A percentile compares a stretch with the other conserved stretches of the same genome.
These are phyloP conservation scores for Termitomyces sp. DNA, from an alignment of 768 basidiomycete species.

Conservation along the genomic window DNA sequence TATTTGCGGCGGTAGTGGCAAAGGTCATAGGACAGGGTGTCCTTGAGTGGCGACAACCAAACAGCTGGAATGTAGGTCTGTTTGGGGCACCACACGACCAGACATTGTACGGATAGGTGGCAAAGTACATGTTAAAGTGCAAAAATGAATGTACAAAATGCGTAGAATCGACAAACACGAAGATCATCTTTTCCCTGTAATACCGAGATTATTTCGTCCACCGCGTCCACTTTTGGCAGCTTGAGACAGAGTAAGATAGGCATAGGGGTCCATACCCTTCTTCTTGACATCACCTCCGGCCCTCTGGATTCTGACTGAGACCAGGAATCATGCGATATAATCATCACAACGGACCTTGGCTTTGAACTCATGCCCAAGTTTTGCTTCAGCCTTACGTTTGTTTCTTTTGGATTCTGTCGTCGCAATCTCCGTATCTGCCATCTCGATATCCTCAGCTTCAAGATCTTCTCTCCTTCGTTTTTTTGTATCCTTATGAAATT, in stretches of 20 bases:
- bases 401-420: conserved; percentile 41
- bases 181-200: conserved; percentile 54
- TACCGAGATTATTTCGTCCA: conserved; percentile 39
- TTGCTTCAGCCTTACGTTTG: conserved; percentile 43
- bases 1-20: conserved; percentile 49
- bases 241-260: conserved; percentile 81
- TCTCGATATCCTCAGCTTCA: conserved; percentile 64
- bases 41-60: conserved; percentile 54
- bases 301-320: conserved; percentile 46
- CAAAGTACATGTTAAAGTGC: neutral
- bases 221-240: conserved; percentile 59
- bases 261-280: conserved; percentile 85
- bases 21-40: conserved; percentile 39
- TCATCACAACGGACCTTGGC: conserved; percentile 66
- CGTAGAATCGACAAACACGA: conserved; percentile 7
- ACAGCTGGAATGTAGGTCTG: conserved; percentile 59
- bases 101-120: conserved; percentile 56
- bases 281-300: conserved; percentile 94
- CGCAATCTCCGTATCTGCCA: conserved; percentile 62
- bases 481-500: conserved; percentile 97
- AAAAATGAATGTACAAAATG: conserved; percentile 8
- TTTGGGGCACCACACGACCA: conserved; percentile 74
- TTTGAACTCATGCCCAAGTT: conserved; percentile 85
- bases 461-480: conserved; percentile 74
- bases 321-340: conserved; percentile 4